A percentile compares a stretch with the other conserved stretches of the same genome.
Evolutionary conservation across 1,284 basidiomycete species (phyloP).

Genomic region (Ustilago bromivora): DNA sequence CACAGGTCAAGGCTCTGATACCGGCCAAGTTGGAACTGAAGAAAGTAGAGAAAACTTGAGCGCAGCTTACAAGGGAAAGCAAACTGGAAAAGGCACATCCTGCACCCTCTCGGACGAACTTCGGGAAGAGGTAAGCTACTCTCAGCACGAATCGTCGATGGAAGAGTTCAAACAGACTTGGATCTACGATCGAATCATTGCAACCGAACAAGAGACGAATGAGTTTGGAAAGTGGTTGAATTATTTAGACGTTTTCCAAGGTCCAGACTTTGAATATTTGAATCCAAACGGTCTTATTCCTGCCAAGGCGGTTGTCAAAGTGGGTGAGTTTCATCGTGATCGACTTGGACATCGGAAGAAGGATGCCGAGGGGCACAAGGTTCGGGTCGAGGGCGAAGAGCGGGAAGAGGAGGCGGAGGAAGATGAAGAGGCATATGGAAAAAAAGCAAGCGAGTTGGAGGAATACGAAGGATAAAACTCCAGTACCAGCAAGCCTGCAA

Average conservation of each 20-base stretch:
- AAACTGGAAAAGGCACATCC: constrained; percentile 4
- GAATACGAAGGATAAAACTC: constrained; percentile 55
- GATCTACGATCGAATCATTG: constrained; percentile 68
- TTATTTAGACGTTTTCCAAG: constrained; percentile 62
- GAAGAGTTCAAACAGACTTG: constrained; percentile 63
- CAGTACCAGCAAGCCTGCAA: too few relatives aligned
- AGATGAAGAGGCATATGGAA: constrained; percentile 72
- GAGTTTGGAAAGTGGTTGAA: constrained; percentile 72
- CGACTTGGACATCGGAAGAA: constrained; percentile 76
- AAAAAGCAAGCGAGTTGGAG: constrained; percentile 76
- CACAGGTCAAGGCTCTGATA: too few relatives aligned
- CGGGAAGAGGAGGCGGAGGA: constrained; percentile 65
- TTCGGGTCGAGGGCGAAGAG: constrained; percentile 44
- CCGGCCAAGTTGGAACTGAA: neutral
- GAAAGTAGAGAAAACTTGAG: neutral
- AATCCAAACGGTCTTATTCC: constrained; percentile 71
- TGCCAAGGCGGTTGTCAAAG: constrained; percentile 66
- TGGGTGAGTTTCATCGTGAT: constrained; percentile 76
- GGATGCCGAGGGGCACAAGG: constrained; percentile 59
- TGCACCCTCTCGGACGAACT: constrained; percentile 35
- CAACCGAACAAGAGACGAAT: constrained; percentile 82
- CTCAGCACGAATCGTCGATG: constrained; percentile 44
- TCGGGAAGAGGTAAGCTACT: constrained; percentile 52
- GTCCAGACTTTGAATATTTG: constrained; percentile 68
- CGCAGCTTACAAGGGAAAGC: neutral